Evolutionary conservation across 2,329 filamentous ascomycete genomes (phyloP).

Genomic region (Curvularia lunata): DNA sequence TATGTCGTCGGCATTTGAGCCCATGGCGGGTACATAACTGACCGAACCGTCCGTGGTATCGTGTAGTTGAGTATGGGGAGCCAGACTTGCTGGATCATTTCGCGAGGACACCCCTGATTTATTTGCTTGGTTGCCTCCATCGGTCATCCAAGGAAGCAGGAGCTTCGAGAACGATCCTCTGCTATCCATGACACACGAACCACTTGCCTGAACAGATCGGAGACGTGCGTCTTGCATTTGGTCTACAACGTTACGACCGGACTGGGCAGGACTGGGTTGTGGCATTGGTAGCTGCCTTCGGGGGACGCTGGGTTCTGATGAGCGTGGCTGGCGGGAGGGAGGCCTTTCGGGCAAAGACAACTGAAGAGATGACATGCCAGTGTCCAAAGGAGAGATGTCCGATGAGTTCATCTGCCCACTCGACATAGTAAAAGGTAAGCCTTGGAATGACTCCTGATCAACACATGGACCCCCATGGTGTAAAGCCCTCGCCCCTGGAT

Average conservation of each 20-base stretch:
- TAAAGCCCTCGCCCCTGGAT: conserved; percentile 18
- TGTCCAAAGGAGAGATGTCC: conserved; percentile 39
- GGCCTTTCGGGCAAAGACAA: conserved; percentile 36
- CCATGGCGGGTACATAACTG: conserved; percentile 17
- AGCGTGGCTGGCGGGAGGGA: conserved; percentile 21
- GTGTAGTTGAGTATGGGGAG: conserved; percentile 12
- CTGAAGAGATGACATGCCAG: conserved; percentile 38
- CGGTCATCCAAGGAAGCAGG: conserved; percentile 29
- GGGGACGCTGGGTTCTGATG: conserved; percentile 24
- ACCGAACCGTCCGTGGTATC: conserved; percentile 18
- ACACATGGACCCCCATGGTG: conserved; percentile 25
- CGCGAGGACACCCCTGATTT: conserved; percentile 18
- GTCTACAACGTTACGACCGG: conserved; percentile 37
- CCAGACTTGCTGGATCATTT: conserved; percentile 8
- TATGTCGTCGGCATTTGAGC: conserved; percentile 17
- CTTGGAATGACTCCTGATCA: conserved; percentile 31
- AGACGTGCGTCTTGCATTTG: conserved; percentile 42
- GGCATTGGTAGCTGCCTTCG: conserved; percentile 43
- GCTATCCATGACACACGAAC: conserved; percentile 13
- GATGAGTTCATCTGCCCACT: conserved; percentile 15
- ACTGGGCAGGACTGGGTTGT: conserved; percentile 36
- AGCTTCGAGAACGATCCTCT: conserved; percentile 29
- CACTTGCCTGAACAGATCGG: conserved; percentile 32
- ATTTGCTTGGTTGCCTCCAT: conserved; percentile 18
- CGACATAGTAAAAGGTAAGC: conserved; percentile 29